These are phyloP conservation scores for Yamadazyma insecticola DNA, from an alignment of 805 yeast genomes.

Conservation along the genomic window DNA sequence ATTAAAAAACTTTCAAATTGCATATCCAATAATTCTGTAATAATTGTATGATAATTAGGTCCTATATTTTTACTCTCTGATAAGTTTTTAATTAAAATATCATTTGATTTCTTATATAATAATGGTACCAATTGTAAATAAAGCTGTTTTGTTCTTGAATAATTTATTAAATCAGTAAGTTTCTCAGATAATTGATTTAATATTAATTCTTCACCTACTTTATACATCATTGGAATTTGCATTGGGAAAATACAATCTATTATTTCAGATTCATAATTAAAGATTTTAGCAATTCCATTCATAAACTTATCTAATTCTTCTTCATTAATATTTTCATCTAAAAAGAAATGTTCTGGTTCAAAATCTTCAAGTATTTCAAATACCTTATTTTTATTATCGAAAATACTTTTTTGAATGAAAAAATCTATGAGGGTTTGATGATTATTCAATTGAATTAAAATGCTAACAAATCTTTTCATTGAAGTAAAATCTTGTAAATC, in stretches of 20 bases:
- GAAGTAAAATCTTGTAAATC: slow-evolving; percentile 41
- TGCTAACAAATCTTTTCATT: slow-evolving; percentile 31
- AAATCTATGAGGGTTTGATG: slow-evolving; percentile 42
- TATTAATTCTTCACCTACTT: slow-evolving; percentile 44
- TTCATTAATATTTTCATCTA: slow-evolving; percentile 2
- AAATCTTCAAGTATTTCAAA: slow-evolving; percentile 26
- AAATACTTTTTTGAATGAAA: slow-evolving; percentile 38
- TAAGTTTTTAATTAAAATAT: slow-evolving; percentile 21
- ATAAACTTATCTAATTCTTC: slow-evolving; percentile 19
- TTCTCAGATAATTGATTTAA: slow-evolving; percentile 35
- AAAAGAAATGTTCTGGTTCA: slow-evolving; percentile 19
- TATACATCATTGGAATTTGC: slow-evolving; percentile 42
- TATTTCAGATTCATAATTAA: slow-evolving; percentile 33
- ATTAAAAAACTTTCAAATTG: slow-evolving; percentile 36
- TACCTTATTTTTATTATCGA: slow-evolving; percentile 20
- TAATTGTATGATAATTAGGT: slow-evolving; percentile 23
- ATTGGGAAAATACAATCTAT: slow-evolving; percentile 44
- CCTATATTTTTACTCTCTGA: slow-evolving; percentile 33
- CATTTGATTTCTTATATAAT: slow-evolving; percentile 27
- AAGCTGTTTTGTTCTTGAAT: slow-evolving; percentile 20
- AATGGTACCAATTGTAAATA: slow-evolving; percentile 38
- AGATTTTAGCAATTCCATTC: slow-evolving; percentile 24
- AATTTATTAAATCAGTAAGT: slow-evolving; percentile 21
- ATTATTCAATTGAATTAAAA: slow-evolving; percentile 32
- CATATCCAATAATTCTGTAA: slow-evolving; percentile 37